A percentile compares a stretch with the other conserved stretches of the same genome.
phyloP scores from a whole-genome alignment of 2,329 filamentous ascomycete species.

The Chrysoporthe austroafricana region DNA sequence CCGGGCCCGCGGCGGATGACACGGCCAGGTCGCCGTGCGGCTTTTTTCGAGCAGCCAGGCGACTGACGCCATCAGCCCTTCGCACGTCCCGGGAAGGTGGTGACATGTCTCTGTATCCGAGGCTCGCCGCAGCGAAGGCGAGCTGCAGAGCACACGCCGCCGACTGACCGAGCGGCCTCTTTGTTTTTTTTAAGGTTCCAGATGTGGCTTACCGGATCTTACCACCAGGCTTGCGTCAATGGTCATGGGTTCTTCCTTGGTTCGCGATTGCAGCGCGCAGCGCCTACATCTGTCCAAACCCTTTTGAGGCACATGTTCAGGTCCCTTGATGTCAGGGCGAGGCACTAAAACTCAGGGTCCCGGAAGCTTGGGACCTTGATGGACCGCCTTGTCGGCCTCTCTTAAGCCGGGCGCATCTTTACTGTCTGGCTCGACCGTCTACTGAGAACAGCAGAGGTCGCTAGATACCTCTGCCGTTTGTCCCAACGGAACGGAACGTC shows the following conservation, averaged over 20 bases:
- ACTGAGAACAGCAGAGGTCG: neutral
- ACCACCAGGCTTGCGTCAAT: slow-evolving; percentile 14
- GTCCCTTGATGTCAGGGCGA: slow-evolving; percentile 23
- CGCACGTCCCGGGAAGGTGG: neutral
- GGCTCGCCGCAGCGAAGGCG: neutral
- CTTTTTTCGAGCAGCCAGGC: neutral
- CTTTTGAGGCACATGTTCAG: slow-evolving; percentile 11
- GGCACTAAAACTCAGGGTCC: neutral
- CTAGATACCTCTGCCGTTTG: neutral
- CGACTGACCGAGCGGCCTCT: neutral
- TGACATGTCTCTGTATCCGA: neutral
- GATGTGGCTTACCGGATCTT: slow-evolving; percentile 1
- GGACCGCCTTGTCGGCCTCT: slow-evolving; percentile 10
- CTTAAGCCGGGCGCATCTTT: neutral
- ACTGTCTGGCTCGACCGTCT: slow-evolving; percentile 4
- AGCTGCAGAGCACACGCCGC: neutral
- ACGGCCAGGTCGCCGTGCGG: slow-evolving; percentile 5
- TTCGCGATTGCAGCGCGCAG: slow-evolving; percentile 11
- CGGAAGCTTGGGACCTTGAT: slow-evolving; percentile 6
- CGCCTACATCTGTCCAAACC: slow-evolving; percentile 10
- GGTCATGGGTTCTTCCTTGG: slow-evolving; percentile 13
- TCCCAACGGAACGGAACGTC: slow-evolving; percentile 11
- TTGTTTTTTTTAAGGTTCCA: neutral
- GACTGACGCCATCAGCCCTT: neutral
- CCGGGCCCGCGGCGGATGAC: slow-evolving; percentile 1